Conservation (phyloP, 257 asterid species). For the Penstemon eatonii region DNA sequence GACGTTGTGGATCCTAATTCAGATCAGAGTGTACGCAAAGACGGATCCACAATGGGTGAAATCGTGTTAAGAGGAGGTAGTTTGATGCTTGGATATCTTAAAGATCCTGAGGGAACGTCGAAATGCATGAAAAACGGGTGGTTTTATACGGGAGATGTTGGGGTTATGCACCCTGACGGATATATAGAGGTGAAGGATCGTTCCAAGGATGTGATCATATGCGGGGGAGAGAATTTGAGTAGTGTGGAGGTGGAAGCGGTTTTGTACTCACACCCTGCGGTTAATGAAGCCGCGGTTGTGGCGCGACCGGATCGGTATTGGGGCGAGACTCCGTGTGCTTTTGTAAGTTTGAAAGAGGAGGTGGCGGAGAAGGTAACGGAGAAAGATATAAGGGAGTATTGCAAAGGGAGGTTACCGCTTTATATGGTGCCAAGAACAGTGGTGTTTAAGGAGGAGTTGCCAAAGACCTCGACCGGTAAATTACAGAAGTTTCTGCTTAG, state of each 20-base stretch:
- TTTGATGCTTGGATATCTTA: conserved; percentile 48
- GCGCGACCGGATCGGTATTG: conserved; percentile 45
- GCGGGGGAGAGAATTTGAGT: conserved; percentile 58
- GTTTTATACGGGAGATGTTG: conserved; percentile 56
- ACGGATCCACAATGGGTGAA: conserved; percentile 44
- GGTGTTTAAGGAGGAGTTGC: conserved; percentile 46
- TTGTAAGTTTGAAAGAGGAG: conserved; percentile 38
- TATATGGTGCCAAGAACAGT: conserved; percentile 58
- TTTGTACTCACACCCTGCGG: conserved; percentile 45
- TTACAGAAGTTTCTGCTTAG: conserved; percentile 49
- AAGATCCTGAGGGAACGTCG: conserved; percentile 43
- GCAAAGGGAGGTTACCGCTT: conserved; percentile 44
- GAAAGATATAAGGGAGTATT: conserved; percentile 46
- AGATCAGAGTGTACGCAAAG: conserved; percentile 30
- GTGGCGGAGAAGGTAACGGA: conserved; percentile 33
- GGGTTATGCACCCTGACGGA: conserved; percentile 54
- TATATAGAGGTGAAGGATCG: conserved; percentile 52
- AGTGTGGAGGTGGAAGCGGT: conserved; percentile 59
- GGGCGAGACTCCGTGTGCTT: conserved; percentile 65
- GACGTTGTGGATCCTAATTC: conserved; percentile 44
- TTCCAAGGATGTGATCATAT: conserved; percentile 46
- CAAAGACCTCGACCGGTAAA: conserved; percentile 58
- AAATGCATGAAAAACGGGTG: conserved; percentile 48
- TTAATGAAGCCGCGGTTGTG: conserved; percentile 62
- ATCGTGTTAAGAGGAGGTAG: conserved; percentile 49